Base-by-base conservation (phyloP, 306 rosid species). In the Coriaria nepalensis region DNA sequence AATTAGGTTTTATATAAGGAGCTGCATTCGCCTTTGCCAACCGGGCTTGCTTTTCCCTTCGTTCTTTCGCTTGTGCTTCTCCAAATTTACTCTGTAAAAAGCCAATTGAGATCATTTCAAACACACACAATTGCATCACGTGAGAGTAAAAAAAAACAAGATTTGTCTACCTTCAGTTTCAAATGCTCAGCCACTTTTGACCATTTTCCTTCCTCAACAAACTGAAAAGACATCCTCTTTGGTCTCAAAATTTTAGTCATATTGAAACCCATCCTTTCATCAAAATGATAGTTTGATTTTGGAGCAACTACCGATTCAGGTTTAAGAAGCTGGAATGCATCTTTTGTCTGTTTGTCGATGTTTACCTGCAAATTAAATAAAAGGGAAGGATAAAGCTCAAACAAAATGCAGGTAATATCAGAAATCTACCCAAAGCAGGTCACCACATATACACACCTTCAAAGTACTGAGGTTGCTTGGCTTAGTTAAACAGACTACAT, bases 141-240 rank as follows among this genome's bases (percentile, higher is more conserved):
- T 5, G 33, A 35, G 33, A 49, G 13, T 0, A 42, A 8, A 35
- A 20, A 41, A n/a, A n/a, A n/a, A n/a, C n/a, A n/a, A n/a, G n/a
- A n/a, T n/a, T n/a, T n/a, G n/a, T n/a, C n/a, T 50, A 88, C 97
- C 97, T 67, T 88, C 55, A 88, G 53, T 45, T 88, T 88, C 49
- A 88, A 72, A 60, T 70, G 74, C 47, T 84, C 97, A 15, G 97
- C 97, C 35, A 81, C 97, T 67, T 37, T 88, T 37, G 95, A 72
- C 97, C 97, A 88, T 57, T 88, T 88, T 45, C 95, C 97, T 71
- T 84, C 97, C 66, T 81, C 95, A 47, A 88, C 97, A 70, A 88
- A 88, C 60, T 48, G 80, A 53, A 88, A 81, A 66, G 14, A 60
- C 80, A 72, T 78, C 77, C 93, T 84, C 79, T 78, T 88, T 34